A percentile compares a stretch with the other conserved stretches of the same genome.
Evolutionary conservation across 108 stramenopile genomes (phyloP).

Genomic region (Pseudonitzschia pungens): DNA sequence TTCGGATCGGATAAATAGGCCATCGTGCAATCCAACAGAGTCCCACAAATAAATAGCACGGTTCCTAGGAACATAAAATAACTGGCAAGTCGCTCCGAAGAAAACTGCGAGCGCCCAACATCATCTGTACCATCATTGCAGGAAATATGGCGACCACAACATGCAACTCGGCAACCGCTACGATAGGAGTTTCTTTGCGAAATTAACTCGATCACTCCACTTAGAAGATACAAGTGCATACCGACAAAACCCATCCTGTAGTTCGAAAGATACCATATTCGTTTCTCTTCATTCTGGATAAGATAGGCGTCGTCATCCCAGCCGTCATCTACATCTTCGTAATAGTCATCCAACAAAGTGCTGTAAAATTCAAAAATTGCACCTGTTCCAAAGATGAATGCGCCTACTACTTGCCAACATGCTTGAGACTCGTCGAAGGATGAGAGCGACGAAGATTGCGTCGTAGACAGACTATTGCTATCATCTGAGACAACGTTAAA

Average conservation of each 20-base stretch:
- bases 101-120: background rate
- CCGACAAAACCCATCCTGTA: conserved; percentile 6
- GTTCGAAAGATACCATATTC: conserved; percentile 12
- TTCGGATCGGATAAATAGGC: background rate
- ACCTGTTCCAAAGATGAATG: conserved; percentile 1
- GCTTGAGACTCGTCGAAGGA: background rate
- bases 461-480: background rate
- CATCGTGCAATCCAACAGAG: conserved; percentile 13
- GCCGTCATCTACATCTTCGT: conserved; percentile 3
- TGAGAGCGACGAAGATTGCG: background rate
- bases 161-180: background rate
- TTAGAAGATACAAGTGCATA: conserved; percentile 15
- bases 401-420: background rate
- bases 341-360: conserved; percentile 9
- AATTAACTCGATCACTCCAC: background rate
- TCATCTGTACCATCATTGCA: background rate
- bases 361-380: conserved; percentile 13
- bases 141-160: background rate
- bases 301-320: conserved; percentile 6
- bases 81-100: background rate
- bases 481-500: background rate
- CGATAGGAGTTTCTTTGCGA: conserved; percentile 8
- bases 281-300: background rate
- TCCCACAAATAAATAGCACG: conserved; percentile 4
- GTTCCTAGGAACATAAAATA: conserved; percentile 5